A percentile compares a stretch with the other conserved stretches of the same genome.
Conservation (phyloP, 2,329 filamentous ascomycete species). For the Myriosclerotinia scirpicola region DNA sequence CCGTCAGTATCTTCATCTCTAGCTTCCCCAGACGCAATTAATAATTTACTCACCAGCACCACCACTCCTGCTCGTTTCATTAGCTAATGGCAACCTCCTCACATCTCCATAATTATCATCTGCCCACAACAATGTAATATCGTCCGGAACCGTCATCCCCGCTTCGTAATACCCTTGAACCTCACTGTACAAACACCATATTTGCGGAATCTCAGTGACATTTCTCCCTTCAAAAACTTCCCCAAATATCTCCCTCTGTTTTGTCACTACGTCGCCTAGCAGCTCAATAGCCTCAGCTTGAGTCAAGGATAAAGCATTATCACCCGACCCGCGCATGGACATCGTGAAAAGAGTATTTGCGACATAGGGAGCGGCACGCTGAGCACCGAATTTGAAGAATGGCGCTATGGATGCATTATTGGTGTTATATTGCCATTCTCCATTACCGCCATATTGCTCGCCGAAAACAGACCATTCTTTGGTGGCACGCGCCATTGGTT, state of each 20-base stretch:
- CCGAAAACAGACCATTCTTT: slow-evolving; percentile 53
- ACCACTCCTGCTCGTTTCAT: slow-evolving; percentile 59
- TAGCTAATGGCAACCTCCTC: slow-evolving; percentile 57
- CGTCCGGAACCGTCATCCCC: slow-evolving; percentile 63
- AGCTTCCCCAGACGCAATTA: neutral
- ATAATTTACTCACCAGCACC: slow-evolving; percentile 52
- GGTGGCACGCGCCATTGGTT: slow-evolving; percentile 65
- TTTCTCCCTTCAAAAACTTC: slow-evolving; percentile 52
- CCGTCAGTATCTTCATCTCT: slow-evolving; percentile 1
- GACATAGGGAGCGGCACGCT: slow-evolving; percentile 64
- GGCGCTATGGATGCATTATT: slow-evolving; percentile 68
- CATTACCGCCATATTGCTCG: slow-evolving; percentile 44
- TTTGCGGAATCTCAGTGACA: slow-evolving; percentile 56
- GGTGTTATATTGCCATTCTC: slow-evolving; percentile 67
- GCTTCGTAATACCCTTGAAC: slow-evolving; percentile 68
- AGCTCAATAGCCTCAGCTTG: slow-evolving; percentile 56
- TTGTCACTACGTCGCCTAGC: slow-evolving; percentile 59
- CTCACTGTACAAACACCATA: slow-evolving; percentile 75
- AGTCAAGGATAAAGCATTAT: slow-evolving; percentile 58
- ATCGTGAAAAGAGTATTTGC: slow-evolving; percentile 64
- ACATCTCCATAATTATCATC: slow-evolving; percentile 71
- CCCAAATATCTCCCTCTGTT: slow-evolving; percentile 59
- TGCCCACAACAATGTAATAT: slow-evolving; percentile 66
- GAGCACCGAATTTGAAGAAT: slow-evolving; percentile 67
- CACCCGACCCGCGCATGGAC: slow-evolving; percentile 69